Conservation (phyloP, 2,329 filamentous ascomycete species). For the Penicillium sp. region DNA sequence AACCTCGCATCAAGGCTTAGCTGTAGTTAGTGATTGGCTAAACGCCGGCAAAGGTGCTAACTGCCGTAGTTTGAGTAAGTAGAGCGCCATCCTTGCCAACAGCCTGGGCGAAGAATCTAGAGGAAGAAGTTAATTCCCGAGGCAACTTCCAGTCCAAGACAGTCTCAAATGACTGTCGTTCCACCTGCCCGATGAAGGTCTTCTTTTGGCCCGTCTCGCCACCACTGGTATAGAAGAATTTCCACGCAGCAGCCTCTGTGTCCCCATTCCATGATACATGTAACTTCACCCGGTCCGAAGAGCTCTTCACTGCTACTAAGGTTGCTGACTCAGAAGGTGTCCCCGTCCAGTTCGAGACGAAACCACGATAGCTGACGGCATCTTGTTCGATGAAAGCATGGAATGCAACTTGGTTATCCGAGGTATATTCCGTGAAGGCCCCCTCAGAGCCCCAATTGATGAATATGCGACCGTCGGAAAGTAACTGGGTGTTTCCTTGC, state of each 20-base stretch:
- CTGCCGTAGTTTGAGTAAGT: not conserved
- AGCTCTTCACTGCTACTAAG: not conserved
- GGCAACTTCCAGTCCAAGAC: not conserved
- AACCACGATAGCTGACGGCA: constrained; percentile 43
- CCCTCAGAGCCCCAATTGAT: constrained; percentile 35
- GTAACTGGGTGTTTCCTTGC: constrained; percentile 34
- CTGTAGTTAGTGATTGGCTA: no score
- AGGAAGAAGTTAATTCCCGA: not conserved
- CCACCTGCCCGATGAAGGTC: not conserved
- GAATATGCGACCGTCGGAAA: constrained; percentile 31
- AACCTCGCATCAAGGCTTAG: no score
- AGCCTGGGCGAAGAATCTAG: constrained; percentile 6
- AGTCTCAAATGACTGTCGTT: constrained; percentile 4
- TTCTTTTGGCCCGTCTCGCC: not conserved
- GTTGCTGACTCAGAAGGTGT: not conserved
- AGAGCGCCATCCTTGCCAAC: not conserved
- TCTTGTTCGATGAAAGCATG: constrained; percentile 39
- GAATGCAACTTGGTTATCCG: constrained; percentile 35
- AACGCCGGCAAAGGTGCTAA: not conserved
- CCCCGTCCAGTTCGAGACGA: constrained; percentile 43
- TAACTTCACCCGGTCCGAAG: not conserved
- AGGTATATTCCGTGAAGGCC: constrained; percentile 24
- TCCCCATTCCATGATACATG: constrained; percentile 13
- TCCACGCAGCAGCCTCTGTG: constrained; percentile 5
- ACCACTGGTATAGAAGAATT: constrained; percentile 4